These are phyloP conservation scores for Pichia sp. DNA, from an alignment of 1,139 yeast genomes.

Conservation along the genomic window DNA sequence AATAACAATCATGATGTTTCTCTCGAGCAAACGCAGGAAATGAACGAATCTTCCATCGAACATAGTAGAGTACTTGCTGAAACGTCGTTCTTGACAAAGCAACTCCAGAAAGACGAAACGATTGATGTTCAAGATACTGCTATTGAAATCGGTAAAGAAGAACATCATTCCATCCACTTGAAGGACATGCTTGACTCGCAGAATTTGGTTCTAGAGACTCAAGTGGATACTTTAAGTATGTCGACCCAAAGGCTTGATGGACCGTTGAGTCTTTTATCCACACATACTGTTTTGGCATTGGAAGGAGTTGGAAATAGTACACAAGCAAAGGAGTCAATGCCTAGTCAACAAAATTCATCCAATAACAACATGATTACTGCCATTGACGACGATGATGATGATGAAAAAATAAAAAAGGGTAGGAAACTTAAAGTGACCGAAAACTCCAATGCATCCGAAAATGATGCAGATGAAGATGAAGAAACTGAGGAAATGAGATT, in stretches of 20 bases:
- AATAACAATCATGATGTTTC: conserved; percentile 7
- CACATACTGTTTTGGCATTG: not conserved
- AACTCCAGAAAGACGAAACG: conserved; percentile 8
- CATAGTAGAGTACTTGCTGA: not conserved
- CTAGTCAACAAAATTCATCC: too few species aligned
- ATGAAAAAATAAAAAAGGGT: conserved; percentile 15
- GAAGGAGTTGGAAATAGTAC: not conserved
- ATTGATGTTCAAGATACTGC: conserved; percentile 3
- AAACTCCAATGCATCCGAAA: conserved; percentile 16
- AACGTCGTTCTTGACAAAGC: conserved; percentile 16
- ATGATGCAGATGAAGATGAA: conserved; percentile 22
- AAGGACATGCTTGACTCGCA: conserved; percentile 28
- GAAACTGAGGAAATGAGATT: conserved; percentile 29
- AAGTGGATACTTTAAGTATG: conserved; percentile 19
- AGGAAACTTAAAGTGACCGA: conserved; percentile 11
- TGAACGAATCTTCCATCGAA: conserved; percentile 13
- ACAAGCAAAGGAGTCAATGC: not conserved
- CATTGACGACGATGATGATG: conserved; percentile 19
- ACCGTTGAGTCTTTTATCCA: not conserved
- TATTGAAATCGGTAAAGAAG: not conserved
- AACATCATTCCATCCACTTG: not conserved
- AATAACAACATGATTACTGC: too few species aligned
- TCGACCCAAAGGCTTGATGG: conserved; percentile 4
- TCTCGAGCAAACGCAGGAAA: conserved; percentile 1
- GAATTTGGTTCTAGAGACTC: conserved; percentile 30